These are phyloP conservation scores for Emericellopsis atlantica DNA, from an alignment of 2,329 filamentous ascomycete genomes.

Conservation along the genomic window DNA sequence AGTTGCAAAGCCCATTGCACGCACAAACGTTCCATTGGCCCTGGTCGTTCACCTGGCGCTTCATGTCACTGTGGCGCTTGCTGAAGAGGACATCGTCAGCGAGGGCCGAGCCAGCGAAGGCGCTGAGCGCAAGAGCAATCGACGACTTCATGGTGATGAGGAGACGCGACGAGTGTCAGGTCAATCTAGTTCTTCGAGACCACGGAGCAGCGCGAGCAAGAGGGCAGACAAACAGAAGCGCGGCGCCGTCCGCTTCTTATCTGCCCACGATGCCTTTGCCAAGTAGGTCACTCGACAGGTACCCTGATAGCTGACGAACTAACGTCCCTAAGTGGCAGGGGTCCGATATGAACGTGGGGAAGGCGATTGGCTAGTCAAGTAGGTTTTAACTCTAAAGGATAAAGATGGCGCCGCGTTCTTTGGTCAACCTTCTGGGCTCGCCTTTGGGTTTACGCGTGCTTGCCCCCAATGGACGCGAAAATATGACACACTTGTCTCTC, in stretches of 20 bases:
- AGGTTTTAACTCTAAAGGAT: no score
- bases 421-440: no score
- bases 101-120: conserved; percentile 12
- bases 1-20: conserved; percentile 3
- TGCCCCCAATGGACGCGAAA: no score
- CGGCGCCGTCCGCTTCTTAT: not conserved
- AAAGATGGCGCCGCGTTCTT: no score
- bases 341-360: conserved; percentile 4
- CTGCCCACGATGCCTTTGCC: not conserved
- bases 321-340: not conserved
- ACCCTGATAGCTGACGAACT: not conserved
- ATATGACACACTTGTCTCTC: no score
- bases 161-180: not conserved
- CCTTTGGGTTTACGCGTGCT: no score
- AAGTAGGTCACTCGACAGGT: not conserved
- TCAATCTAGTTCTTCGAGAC: no score
- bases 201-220: not conserved
- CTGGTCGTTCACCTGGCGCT: conserved; percentile 32
- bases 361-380: conserved; percentile 2
- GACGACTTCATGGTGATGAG: conserved; percentile 7
- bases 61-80: conserved; percentile 23
- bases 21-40: conserved; percentile 41
- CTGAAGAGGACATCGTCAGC: conserved; percentile 36
- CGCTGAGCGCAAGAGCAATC: conserved; percentile 11
- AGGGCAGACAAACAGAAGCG: not conserved